Evolutionary conservation across 768 basidiomycete species (phyloP), one percentile per base, ranked within the genome.

Genomic region (Lepiota venenata): DNA sequence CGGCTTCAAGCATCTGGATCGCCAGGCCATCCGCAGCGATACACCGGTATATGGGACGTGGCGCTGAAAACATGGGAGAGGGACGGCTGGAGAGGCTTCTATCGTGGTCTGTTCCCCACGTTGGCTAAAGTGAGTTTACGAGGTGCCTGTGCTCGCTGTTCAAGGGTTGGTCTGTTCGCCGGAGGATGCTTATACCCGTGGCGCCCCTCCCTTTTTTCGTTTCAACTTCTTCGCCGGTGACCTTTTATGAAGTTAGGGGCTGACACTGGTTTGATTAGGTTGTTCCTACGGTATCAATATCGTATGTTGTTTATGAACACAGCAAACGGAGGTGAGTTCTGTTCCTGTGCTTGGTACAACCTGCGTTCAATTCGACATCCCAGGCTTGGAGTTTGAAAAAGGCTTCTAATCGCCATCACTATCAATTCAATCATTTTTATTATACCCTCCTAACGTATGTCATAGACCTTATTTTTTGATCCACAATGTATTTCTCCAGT

Each of bases 1-100:
- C 85, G 96, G 48, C 70, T 98, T 58, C 97, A 99, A 69, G 97
- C 97, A 2, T 95, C 94, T 3, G 97, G 97, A 1, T 97, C 94
- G 0, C 83, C 92, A 0, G 95, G 96, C 0, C 97, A 98, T 66
- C 96, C 95, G 3, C 87, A 96, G 61, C 79, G 76, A 8, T 99
- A 99, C 68, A 82, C 80, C 2, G 93, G 95, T n/a, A 85, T 93
- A 49, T 70, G 79, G 70, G 96, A 98, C 67, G 96, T 97, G 10
- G 79, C 81, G 20, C 66, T 74, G 40, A 88, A 86, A 68, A 97
- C 94, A 21, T 87, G 88, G 69, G 77, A 79, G 52, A 80, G 81
- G 20, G 95, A 96, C 61, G 94, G 96, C 0, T 95, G 92, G 90
- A 79, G 88, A 61, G 95, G 95, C 1, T 91, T 98, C 69, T 98